These are phyloP conservation scores for Fraxinus anomala DNA, from an alignment of 257 asterid genomes.

Conservation along the genomic window DNA sequence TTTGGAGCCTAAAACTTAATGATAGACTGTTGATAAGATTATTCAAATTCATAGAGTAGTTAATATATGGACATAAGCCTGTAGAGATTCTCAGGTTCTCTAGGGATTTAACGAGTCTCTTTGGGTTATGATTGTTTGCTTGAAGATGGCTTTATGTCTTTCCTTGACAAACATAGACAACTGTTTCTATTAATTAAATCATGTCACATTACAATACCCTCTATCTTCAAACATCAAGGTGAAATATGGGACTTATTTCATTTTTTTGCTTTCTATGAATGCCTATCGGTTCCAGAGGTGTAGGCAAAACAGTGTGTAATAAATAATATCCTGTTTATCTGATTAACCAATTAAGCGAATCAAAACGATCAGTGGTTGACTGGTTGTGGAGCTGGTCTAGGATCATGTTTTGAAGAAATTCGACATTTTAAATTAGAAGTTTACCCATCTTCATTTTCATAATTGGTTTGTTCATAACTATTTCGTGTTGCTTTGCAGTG, in stretches of 20 bases:
- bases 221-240: not conserved
- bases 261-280: not conserved
- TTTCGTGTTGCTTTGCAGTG: constrained; percentile 37
- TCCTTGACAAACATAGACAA: not conserved
- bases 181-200: not conserved
- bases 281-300: not conserved
- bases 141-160: not conserved
- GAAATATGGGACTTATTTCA: not conserved
- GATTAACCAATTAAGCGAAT: not conserved
- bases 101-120: not conserved
- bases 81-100: not conserved
- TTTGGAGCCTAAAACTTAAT: not conserved
- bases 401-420: not conserved
- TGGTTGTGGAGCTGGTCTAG: not conserved
- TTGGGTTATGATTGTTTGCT: not conserved
- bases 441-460: not conserved
- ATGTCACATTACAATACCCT: not conserved
- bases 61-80: not conserved
- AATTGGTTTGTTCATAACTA: not conserved
- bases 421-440: not conserved
- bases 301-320: not conserved
- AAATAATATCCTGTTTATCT: not conserved
- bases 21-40: not conserved
- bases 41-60: not conserved
- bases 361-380: not conserved